Percentiles rank a stretch among this genome's conserved stretches.
These are phyloP conservation scores for Yamadazyma triangularis DNA, from an alignment of 1,139 yeast genomes.

Conservation along the genomic window DNA sequence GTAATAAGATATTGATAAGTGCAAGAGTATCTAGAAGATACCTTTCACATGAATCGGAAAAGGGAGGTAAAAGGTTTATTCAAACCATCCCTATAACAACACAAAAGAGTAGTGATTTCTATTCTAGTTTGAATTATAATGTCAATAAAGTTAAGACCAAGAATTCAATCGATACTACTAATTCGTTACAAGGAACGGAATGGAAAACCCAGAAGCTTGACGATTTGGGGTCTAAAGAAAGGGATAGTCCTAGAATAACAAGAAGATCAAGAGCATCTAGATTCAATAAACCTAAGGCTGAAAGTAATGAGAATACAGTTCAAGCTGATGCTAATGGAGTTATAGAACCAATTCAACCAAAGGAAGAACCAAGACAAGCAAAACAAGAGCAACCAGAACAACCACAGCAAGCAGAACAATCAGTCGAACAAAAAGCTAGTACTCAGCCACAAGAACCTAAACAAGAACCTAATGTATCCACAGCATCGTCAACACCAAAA, in stretches of 20 bases:
- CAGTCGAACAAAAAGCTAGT: constrained; percentile 1
- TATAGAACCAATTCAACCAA: too few relatives aligned
- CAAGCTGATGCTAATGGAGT: too few relatives aligned
- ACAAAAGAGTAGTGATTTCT: constrained; percentile 19
- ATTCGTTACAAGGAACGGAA: constrained; percentile 12
- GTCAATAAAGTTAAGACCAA: constrained; percentile 10
- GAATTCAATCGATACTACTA: constrained; percentile 10
- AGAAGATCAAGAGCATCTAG: constrained; percentile 39
- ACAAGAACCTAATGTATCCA: constrained; percentile 5
- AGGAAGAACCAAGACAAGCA: constrained; percentile 1
- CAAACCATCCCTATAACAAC: constrained; percentile 35
- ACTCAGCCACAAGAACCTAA: constrained; percentile 2
- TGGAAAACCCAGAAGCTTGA: constrained; percentile 21
- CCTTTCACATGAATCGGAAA: constrained; percentile 23
- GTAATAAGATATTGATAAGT: constrained; percentile 11
- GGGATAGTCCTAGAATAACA: constrained; percentile 14
- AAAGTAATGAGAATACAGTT: constrained; percentile 8
- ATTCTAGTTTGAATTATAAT: constrained; percentile 23
- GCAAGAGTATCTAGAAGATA: constrained; percentile 16
- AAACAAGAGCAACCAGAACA: not conserved
- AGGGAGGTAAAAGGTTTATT: constrained; percentile 35
- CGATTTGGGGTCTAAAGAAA: constrained; percentile 8
- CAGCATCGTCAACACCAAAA: constrained; percentile 5
- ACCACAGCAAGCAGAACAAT: not conserved
- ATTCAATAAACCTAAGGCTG: constrained; percentile 18